Evolutionary conservation across 2,329 filamentous ascomycete genomes (phyloP).

Genomic region (Colletotrichum somersetense): DNA sequence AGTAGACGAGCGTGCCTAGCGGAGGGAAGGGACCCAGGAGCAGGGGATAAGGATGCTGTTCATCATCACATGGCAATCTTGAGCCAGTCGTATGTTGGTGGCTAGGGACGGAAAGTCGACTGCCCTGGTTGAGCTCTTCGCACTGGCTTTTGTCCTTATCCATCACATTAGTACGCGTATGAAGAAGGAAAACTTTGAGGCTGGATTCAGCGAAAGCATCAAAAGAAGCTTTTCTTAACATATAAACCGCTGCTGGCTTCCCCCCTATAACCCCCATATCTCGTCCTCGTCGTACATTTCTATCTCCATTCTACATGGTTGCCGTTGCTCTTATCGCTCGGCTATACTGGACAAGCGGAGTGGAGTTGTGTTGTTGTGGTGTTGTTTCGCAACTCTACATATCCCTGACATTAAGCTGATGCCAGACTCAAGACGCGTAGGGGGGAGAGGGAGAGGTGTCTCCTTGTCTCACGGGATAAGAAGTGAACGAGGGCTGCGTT

Average conservation of each 20-base stretch:
- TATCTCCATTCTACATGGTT: not conserved
- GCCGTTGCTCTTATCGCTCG: not conserved
- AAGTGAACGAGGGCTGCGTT: too few relatives aligned
- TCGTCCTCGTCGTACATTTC: not conserved
- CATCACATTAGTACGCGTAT: not conserved
- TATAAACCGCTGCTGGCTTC: not conserved
- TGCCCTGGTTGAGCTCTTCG: not conserved
- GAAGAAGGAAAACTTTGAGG: conserved; percentile 13
- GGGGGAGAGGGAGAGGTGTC: not conserved
- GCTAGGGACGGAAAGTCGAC: not conserved
- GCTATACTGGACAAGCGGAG: not conserved
- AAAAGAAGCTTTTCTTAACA: conserved; percentile 13
- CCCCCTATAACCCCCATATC: not conserved
- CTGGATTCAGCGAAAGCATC: conserved; percentile 7
- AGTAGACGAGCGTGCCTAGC: not conserved
- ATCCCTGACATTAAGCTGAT: conserved; percentile 31
- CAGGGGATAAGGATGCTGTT: not conserved
- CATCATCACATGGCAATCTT: not conserved
- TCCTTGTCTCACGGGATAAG: not conserved
- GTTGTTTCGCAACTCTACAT: conserved; percentile 19
- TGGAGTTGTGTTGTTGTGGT: conserved; percentile 13
- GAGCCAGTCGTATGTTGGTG: conserved; percentile 1
- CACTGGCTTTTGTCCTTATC: not conserved
- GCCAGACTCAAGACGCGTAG: conserved; percentile 7
- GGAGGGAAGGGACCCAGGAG: not conserved